These are phyloP conservation scores for Cladophialophora bantiana DNA, from an alignment of 2,329 filamentous ascomycete species.

Conservation along the genomic window DNA sequence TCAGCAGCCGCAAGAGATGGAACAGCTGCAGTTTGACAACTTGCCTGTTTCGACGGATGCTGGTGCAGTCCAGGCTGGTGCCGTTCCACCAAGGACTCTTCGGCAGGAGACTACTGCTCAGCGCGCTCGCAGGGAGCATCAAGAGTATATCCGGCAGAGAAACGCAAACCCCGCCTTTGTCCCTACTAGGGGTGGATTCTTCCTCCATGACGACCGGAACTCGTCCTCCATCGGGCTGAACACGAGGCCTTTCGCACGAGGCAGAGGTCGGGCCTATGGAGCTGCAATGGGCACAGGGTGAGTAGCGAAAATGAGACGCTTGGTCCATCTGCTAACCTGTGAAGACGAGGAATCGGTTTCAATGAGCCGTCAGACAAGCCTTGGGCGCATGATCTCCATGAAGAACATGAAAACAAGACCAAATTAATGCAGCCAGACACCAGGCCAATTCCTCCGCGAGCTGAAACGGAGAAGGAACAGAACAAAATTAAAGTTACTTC, in stretches of 20 bases:
- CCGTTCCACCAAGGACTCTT: conserved; percentile 44
- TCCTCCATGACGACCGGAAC: conserved; percentile 92
- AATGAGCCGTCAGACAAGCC: conserved; percentile 38
- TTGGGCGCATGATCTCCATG: conserved; percentile 96
- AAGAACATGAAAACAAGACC: conserved; percentile 53
- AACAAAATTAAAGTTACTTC: conserved; percentile 41
- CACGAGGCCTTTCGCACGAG: conserved; percentile 74
- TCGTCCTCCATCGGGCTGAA: conserved; percentile 21
- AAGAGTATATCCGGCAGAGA: conserved; percentile 86
- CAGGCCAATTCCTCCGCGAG: conserved; percentile 23
- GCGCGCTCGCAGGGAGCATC: conserved; percentile 80
- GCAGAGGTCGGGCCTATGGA: conserved; percentile 66
- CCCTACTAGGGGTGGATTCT: conserved; percentile 91
- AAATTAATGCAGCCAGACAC: conserved; percentile 45
- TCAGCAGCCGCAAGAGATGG: conserved; percentile 49
- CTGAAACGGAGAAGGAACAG: conserved; percentile 31
- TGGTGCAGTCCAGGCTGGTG: not conserved
- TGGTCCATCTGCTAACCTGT: conserved; percentile 16
- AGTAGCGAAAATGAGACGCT: conserved; percentile 4
- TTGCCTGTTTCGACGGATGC: conserved; percentile 33
- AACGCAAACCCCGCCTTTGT: conserved; percentile 93
- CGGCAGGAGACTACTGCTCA: conserved; percentile 68
- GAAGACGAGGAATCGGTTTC: conserved; percentile 36
- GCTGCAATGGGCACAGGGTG: conserved; percentile 44
- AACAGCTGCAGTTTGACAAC: conserved; percentile 61